Base-by-base conservation (phyloP, 1,284 basidiomycete genomes). In the Leccinum solheimii region DNA sequence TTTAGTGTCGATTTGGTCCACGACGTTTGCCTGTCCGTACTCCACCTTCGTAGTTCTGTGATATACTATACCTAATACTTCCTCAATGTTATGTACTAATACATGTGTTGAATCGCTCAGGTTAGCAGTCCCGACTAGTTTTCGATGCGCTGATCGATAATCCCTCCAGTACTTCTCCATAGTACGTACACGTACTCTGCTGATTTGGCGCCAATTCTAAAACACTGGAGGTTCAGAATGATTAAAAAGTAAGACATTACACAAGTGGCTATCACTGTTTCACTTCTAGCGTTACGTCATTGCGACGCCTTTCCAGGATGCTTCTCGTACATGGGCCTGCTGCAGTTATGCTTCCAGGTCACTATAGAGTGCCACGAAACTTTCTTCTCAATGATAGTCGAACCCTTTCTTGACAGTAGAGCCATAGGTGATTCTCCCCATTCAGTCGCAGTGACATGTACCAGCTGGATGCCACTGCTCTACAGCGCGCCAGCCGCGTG, bases 241-340 rank as follows among this genome's bases (percentile, higher is more conserved):
- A 52, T 36, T 30, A 8, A 30, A n/a, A 36, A 36, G 58, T 64
- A 49, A 64, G 51, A 64, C 62, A 64, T 64, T 40, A 55, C 57
- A 43, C 23, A 5, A 14, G 9, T 40, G 43, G 40, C 10, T 38
- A 62, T 21, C 27, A 30, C 50, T 30, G 55, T 56, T 48, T 56
- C 55, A 49, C 51, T 52, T 23, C 9, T 5, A 48, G 34, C 11
- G 11, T 34, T 32, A 40, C 55, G 51, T 53, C 27, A 53, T 53
- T 19, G 19, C 16, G 26, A 50, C 49, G 11, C 49, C 26, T 27
- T 50, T 27, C 26, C 16, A 30, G 26, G 50, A 45, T 45, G 19
- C 10, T 45, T 19, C 43, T 45, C 19, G 14, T 14, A 8, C 14
- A 36, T 14, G 14, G 13, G 36, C 14, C 14, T 36, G 13, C 1